These are phyloP conservation scores for Sergeia podlipaevii DNA, from an alignment of 208 protist genomes.

Conservation along the genomic window DNA sequence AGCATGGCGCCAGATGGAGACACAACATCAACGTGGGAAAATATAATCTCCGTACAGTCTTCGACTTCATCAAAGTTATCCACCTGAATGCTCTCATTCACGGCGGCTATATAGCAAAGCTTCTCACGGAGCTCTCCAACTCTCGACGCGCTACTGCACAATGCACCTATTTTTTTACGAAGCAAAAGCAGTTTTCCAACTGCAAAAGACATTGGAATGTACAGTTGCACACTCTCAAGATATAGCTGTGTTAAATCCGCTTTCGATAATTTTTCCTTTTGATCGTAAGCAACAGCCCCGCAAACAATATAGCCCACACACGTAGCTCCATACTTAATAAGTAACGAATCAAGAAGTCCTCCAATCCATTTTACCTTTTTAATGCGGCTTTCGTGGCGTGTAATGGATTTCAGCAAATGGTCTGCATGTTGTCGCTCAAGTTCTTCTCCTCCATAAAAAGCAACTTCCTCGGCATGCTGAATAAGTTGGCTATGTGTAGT, in stretches of 20 bases:
- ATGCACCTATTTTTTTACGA: conserved; percentile 63
- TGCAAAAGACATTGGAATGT: conserved; percentile 64
- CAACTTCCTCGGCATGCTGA: conserved; percentile 87
- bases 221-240: conserved; percentile 63
- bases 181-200: conserved; percentile 77
- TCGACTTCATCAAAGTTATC: conserved; percentile 13
- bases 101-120: conserved; percentile 26
- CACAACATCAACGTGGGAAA: conserved; percentile 53
- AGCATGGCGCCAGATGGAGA: conserved; percentile 38
- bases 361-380: conserved; percentile 70
- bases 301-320: conserved; percentile 74
- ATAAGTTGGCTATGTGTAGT: conserved; percentile 77
- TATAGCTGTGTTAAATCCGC: conserved; percentile 65
- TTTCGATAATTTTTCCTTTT: conserved; percentile 21
- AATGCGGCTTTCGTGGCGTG: conserved; percentile 59
- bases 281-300: conserved; percentile 40
- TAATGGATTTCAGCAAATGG: conserved; percentile 53
- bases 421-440: conserved; percentile 76
- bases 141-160: conserved; percentile 73
- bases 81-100: conserved; percentile 11
- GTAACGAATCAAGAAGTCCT: conserved; percentile 46
- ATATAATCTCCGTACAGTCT: conserved; percentile 31
- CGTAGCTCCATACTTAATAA: conserved; percentile 79
- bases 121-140: conserved; percentile 78
- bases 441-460: conserved; percentile 87